These are phyloP conservation scores for Helenozyma baotianmanensis DNA, from an alignment of 805 yeast species.

Conservation along the genomic window DNA sequence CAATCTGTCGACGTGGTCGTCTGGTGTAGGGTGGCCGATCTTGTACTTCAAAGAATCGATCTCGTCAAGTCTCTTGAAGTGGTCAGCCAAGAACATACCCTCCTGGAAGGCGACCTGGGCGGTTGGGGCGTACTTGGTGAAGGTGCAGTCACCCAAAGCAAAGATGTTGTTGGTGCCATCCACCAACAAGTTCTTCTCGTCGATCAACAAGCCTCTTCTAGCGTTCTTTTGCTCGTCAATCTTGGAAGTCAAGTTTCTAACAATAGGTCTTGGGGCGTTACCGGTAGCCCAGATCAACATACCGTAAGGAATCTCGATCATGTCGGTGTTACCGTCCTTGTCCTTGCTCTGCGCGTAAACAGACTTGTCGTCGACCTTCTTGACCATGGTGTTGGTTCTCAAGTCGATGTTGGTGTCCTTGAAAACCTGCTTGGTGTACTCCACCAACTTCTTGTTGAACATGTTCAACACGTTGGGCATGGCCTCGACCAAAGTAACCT, in stretches of 20 bases:
- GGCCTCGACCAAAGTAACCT: slow-evolving; percentile 85
- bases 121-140: slow-evolving; percentile 88
- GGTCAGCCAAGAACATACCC: slow-evolving; percentile 74
- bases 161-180: slow-evolving; percentile 80
- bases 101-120: slow-evolving; percentile 98
- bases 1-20: slow-evolving; percentile 41
- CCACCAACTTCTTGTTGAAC: slow-evolving; percentile 64
- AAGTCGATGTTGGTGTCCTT: slow-evolving; percentile 63
- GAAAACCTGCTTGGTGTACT: slow-evolving; percentile 78
- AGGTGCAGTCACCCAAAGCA: slow-evolving; percentile 94
- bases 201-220: slow-evolving; percentile 84
- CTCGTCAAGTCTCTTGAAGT: slow-evolving; percentile 61
- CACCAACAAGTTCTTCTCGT: slow-evolving; percentile 62
- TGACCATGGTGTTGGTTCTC: slow-evolving; percentile 82
- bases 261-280: slow-evolving; percentile 79
- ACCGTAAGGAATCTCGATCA: slow-evolving; percentile 77
- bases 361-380: slow-evolving; percentile 67
- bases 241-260: slow-evolving; percentile 59
- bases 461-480: slow-evolving; percentile 79
- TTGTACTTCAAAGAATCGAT: slow-evolving; percentile 53
- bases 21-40: slow-evolving; percentile 35
- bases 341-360: slow-evolving; percentile 68
- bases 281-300: slow-evolving; percentile 97
- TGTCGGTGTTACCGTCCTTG: slow-evolving; percentile 57
- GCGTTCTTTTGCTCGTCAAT: slow-evolving; percentile 78